Conservation (phyloP, 805 yeast genomes). For the Zygotorulaspora chibaensis region DNA sequence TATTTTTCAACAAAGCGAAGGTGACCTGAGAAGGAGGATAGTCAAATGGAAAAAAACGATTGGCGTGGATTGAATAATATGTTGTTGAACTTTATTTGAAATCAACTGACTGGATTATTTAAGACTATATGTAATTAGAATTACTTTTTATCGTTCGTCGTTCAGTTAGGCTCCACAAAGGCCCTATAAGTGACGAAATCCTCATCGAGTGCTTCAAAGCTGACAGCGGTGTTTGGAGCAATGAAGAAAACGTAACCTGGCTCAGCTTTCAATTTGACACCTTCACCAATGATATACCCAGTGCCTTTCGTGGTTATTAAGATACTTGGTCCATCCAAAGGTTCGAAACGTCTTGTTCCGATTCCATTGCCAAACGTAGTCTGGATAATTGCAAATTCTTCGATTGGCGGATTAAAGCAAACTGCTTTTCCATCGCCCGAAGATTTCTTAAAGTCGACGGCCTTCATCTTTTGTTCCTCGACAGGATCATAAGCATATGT, state of each 20-base stretch:
- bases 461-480: slow-evolving; percentile 86
- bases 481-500: slow-evolving; percentile 87
- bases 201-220: slow-evolving; percentile 47
- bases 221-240: slow-evolving; percentile 69
- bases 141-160: slow-evolving; percentile 1
- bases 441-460: slow-evolving; percentile 46
- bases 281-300: slow-evolving; percentile 51
- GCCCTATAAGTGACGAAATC: slow-evolving; percentile 86
- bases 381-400: slow-evolving; percentile 91
- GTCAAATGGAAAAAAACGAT: slow-evolving; percentile 60
- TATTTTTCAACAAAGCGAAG: slow-evolving; percentile 76
- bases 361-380: slow-evolving; percentile 51
- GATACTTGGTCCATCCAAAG: slow-evolving; percentile 82
- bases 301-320: slow-evolving; percentile 77
- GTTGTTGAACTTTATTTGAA: not conserved
- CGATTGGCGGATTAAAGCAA: slow-evolving; percentile 93
- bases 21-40: slow-evolving; percentile 72
- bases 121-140: slow-evolving; percentile 5
- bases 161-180: slow-evolving; percentile 60
- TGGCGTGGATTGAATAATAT: slow-evolving; percentile 25
- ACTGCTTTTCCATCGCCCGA: slow-evolving; percentile 62
- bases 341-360: slow-evolving; percentile 52
- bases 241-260: slow-evolving; percentile 82
- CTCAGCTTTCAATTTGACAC: slow-evolving; percentile 45
- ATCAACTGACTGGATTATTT: not conserved